Conservation (phyloP, 768 basidiomycete species). For the Boletus rubescentipes region DNA sequence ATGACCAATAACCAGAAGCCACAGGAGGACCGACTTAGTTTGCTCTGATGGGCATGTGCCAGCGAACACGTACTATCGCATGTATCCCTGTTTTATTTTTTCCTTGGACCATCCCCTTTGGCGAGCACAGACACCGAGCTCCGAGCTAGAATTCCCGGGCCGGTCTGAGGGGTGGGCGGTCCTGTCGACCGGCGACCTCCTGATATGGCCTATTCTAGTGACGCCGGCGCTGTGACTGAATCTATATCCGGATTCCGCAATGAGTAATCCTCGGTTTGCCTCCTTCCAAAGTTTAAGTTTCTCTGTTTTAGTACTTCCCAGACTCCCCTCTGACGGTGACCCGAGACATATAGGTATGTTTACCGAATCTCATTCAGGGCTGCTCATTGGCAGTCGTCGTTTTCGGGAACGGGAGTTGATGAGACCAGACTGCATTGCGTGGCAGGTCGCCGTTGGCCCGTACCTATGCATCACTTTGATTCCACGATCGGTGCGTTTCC, state of each 20-base stretch:
- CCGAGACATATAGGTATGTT: not conserved
- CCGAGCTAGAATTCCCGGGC: not conserved
- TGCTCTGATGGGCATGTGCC: too few species aligned
- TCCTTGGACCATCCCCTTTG: not conserved
- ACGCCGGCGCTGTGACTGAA: too few species aligned
- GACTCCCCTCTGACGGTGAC: not conserved
- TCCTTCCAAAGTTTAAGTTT: not conserved
- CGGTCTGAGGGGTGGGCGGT: too few species aligned
- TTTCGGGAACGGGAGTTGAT: not conserved
- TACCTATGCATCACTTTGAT: not conserved
- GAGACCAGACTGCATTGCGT: not conserved
- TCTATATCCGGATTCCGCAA: too few species aligned
- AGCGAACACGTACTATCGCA: too few species aligned
- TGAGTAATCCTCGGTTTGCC: too few species aligned
- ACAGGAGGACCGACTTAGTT: too few species aligned
- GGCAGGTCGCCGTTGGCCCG: not conserved
- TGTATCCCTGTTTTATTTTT: not conserved
- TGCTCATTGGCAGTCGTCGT: not conserved
- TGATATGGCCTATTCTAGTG: too few species aligned
- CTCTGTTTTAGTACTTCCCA: not conserved
- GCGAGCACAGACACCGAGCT: not conserved
- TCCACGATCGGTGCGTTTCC: not conserved
- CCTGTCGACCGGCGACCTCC: too few species aligned
- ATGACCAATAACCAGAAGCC: too few species aligned
- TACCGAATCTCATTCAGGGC: not conserved